Percentiles rank a stretch among this genome's conserved stretches.
These are phyloP conservation scores for Metschnikowia orientalis DNA, from an alignment of 805 yeast species.

Conservation along the genomic window DNA sequence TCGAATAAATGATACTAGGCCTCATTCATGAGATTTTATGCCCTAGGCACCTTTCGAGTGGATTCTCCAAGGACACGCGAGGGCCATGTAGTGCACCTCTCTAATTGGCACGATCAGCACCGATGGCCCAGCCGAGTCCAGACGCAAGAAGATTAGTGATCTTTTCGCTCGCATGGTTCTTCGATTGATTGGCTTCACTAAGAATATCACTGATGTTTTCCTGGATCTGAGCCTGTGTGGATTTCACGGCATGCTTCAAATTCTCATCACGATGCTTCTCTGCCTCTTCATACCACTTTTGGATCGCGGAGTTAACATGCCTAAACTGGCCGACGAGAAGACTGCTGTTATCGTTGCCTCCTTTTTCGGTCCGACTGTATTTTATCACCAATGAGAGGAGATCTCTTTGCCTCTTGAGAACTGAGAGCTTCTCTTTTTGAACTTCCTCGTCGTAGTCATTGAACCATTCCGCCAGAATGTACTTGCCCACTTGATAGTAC, in stretches of 20 bases:
- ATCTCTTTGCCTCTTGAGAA: constrained; percentile 47
- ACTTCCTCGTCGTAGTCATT: constrained; percentile 16
- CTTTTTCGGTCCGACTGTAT: constrained; percentile 24
- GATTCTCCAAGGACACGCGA: too few relatives aligned
- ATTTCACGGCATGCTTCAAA: constrained; percentile 9
- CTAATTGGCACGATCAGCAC: constrained; percentile 33
- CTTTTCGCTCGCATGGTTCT: constrained; percentile 41
- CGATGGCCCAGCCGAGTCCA: constrained; percentile 63
- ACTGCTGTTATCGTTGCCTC: constrained; percentile 53
- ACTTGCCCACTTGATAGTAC: constrained; percentile 69
- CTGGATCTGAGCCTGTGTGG: constrained; percentile 18
- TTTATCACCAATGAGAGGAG: constrained; percentile 50
- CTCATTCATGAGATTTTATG: too few relatives aligned
- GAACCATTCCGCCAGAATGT: constrained; percentile 22
- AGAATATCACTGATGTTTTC: constrained; percentile 24
- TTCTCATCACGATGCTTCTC: constrained; percentile 13
- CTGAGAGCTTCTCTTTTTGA: constrained; percentile 15
- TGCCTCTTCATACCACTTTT: constrained; percentile 17
- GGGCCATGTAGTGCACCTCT: not conserved
- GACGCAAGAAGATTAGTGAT: constrained; percentile 47
- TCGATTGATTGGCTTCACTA: constrained; percentile 25
- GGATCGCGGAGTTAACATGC: constrained; percentile 37
- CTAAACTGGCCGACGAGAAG: constrained; percentile 64
- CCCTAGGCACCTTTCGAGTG: too few relatives aligned
- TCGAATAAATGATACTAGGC: too few relatives aligned